Evolutionary conservation across 345 rosid species (phyloP).

Genomic region (Ricinus communis): DNA sequence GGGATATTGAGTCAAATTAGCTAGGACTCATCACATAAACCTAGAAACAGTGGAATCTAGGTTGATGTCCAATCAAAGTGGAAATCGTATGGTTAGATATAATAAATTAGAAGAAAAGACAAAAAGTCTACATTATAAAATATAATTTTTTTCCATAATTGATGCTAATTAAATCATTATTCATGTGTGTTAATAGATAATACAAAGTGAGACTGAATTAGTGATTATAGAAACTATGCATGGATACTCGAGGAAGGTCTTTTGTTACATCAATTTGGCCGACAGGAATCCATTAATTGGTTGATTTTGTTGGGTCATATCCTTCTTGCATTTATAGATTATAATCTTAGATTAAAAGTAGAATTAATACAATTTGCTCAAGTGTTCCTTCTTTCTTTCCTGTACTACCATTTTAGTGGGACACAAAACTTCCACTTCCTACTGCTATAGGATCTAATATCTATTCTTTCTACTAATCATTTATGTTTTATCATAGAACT

Average conservation of each 20-base stretch:
- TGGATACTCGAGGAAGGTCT: not conserved
- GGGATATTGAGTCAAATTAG: conserved; percentile 1
- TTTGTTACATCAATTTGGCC: conserved; percentile 31
- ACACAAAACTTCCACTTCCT: too few relatives aligned
- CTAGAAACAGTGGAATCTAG: conserved; percentile 16
- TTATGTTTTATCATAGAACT: too few relatives aligned
- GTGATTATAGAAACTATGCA: not conserved
- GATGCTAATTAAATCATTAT: not conserved
- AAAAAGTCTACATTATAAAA: not conserved
- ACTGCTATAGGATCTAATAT: too few relatives aligned
- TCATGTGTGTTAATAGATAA: not conserved
- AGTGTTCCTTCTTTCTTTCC: too few relatives aligned
- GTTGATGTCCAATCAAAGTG: not conserved
- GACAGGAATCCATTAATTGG: conserved; percentile 21
- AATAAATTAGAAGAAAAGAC: conserved; percentile 9
- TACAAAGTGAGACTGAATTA: not conserved
- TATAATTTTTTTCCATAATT: conserved; percentile 6
- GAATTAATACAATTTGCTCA: conserved; percentile 11
- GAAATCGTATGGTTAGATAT: not conserved
- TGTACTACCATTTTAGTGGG: too few relatives aligned
- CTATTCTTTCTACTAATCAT: too few relatives aligned
- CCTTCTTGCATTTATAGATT: conserved; percentile 24
- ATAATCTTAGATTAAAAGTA: conserved; percentile 21
- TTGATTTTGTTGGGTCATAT: conserved; percentile 14
- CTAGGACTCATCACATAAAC: conserved; percentile 7